Evolutionary conservation across 1,284 basidiomycete species (phyloP).

Genomic region (Rhodotorula mucilaginosa): DNA sequence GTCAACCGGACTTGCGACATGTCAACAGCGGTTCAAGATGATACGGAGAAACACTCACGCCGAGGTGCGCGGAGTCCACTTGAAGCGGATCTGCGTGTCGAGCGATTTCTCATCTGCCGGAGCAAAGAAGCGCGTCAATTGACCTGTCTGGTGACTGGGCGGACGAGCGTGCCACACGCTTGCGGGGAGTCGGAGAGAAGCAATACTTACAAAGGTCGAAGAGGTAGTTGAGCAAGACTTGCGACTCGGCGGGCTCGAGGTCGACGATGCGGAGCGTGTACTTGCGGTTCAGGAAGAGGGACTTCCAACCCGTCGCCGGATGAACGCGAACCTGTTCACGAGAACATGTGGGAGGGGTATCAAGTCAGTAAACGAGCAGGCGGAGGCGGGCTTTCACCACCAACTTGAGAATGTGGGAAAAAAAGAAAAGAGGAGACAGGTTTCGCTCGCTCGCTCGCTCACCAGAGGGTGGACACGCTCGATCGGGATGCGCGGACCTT

Average conservation of each 20-base stretch:
- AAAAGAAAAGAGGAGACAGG: too few relatives aligned
- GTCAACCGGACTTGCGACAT: conserved; percentile 22
- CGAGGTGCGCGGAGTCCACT: conserved; percentile 46
- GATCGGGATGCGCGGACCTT: conserved; percentile 63
- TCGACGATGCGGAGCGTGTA: conserved; percentile 45
- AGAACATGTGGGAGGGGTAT: not conserved
- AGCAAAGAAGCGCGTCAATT: conserved; percentile 54
- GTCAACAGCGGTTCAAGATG: conserved; percentile 49
- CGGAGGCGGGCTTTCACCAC: too few relatives aligned
- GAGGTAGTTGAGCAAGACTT: conserved; percentile 44
- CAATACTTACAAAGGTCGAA: conserved; percentile 26
- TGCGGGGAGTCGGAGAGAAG: not conserved
- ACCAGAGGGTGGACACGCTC: conserved; percentile 43
- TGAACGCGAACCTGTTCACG: conserved; percentile 38
- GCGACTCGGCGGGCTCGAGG: conserved; percentile 44
- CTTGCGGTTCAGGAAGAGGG: conserved; percentile 45
- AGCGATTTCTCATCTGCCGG: conserved; percentile 46
- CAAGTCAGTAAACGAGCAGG: too few relatives aligned
- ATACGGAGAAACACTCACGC: conserved; percentile 56
- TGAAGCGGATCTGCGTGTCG: conserved; percentile 48
- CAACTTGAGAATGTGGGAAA: not conserved
- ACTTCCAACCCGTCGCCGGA: conserved; percentile 46
- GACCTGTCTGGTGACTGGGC: not conserved
- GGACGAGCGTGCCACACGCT: not conserved
- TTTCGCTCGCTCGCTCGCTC: not conserved